Conservation (phyloP, 2,329 filamentous ascomycete species). For the Fonsecaea erecta region DNA sequence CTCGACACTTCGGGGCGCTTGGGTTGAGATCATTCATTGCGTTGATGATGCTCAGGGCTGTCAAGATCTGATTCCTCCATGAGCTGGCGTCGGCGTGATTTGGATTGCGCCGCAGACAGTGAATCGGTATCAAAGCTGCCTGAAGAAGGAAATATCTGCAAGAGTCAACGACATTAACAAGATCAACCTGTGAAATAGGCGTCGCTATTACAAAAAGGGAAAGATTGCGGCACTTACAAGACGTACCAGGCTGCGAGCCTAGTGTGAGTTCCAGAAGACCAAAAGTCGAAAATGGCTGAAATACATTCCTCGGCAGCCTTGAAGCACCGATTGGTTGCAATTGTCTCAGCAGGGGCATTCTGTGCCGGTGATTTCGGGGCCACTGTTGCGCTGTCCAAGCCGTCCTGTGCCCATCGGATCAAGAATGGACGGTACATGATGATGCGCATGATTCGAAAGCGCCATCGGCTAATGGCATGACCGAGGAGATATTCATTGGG, state of each 20-base stretch:
- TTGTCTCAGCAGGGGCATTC: conserved; percentile 46
- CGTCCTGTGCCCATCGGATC: conserved; percentile 38
- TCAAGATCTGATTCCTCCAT: conserved; percentile 29
- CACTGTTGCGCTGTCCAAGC: conserved; percentile 30
- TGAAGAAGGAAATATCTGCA: conserved; percentile 53
- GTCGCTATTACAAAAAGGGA: background rate
- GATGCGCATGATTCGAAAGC: conserved; percentile 51
- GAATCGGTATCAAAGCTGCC: conserved; percentile 51
- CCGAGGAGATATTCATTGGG: conserved; percentile 46
- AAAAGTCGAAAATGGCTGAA: conserved; percentile 48
- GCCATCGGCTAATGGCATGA: conserved; percentile 49
- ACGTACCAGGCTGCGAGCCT: conserved; percentile 53
- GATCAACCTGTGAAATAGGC: background rate
- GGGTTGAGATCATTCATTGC: conserved; percentile 32
- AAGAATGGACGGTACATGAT: conserved; percentile 51
- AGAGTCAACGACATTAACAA: background rate
- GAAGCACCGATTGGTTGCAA: conserved; percentile 48
- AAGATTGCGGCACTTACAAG: conserved; percentile 37
- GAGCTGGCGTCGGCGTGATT: conserved; percentile 39
- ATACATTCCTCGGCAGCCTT: conserved; percentile 50
- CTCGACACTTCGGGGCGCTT: conserved; percentile 31
- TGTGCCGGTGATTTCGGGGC: conserved; percentile 35
- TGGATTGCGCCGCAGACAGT: conserved; percentile 51
- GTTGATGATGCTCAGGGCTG: conserved; percentile 28
- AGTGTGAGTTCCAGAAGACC: conserved; percentile 47